Conservation (phyloP, 2,329 filamentous ascomycete genomes). For the Ceratocystis ficicola region DNA sequence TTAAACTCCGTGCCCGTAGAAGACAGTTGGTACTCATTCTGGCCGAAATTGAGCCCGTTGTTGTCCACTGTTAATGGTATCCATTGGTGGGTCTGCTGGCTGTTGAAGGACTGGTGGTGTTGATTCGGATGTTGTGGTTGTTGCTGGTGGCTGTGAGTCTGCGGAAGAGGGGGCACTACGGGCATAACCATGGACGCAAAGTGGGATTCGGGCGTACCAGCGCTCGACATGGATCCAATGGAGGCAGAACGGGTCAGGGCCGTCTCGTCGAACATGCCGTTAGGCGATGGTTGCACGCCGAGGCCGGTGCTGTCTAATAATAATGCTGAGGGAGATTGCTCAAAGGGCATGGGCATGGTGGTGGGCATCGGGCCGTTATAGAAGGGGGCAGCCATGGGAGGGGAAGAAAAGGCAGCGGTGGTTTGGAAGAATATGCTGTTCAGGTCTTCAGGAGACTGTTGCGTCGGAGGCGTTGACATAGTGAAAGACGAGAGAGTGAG, state of each 20-base stretch:
- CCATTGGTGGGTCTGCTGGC: slow-evolving; percentile 36
- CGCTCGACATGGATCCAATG: slow-evolving; percentile 14
- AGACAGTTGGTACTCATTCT: slow-evolving; percentile 36
- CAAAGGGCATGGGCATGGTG: slow-evolving; percentile 13
- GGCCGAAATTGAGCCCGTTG: slow-evolving; percentile 25
- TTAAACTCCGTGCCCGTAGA: slow-evolving; percentile 6
- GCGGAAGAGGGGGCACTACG: background rate
- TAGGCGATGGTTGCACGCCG: background rate
- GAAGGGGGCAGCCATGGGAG: slow-evolving; percentile 5
- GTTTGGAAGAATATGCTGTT: slow-evolving; percentile 4
- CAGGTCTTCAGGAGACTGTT: slow-evolving; percentile 10
- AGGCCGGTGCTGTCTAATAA: background rate
- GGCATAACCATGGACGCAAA: slow-evolving; percentile 15
- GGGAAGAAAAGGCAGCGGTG: slow-evolving; percentile 2
- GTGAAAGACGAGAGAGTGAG: background rate
- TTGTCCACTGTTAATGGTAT: slow-evolving; percentile 36
- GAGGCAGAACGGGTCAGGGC: slow-evolving; percentile 16
- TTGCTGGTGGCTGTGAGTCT: slow-evolving; percentile 5
- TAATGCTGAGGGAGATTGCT: background rate
- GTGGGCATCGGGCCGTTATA: slow-evolving; percentile 11
- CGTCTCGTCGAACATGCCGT: slow-evolving; percentile 8
- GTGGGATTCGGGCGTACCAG: slow-evolving; percentile 13
- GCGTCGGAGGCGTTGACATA: slow-evolving; percentile 12
- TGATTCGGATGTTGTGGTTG: slow-evolving; percentile 8
- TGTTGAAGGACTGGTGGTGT: slow-evolving; percentile 35